A percentile compares a stretch with the other conserved stretches of the same genome.
phyloP scores from a whole-genome alignment of 192 early-diverging fungal species.

The Diversispora epigaea region DNA sequence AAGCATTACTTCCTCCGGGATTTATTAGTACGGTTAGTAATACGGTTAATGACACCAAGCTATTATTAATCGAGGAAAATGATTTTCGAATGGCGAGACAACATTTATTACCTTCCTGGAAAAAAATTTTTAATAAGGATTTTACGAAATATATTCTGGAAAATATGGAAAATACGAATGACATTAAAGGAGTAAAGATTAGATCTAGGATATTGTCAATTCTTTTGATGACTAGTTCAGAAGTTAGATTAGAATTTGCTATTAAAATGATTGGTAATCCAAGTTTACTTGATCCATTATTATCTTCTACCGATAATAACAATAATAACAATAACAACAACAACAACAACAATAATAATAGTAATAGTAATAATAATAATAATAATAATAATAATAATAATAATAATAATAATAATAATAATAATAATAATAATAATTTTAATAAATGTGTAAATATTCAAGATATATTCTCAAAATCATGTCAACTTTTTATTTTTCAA shows the following conservation, averaged over 20 bases:
- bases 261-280: neutral
- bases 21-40: no score
- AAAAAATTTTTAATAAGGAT: neutral
- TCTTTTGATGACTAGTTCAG: slow-evolving; percentile 5
- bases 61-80: neutral
- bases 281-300: neutral
- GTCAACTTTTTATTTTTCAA: no score
- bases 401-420: no score
- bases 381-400: no score
- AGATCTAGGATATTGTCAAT: slow-evolving; percentile 22
- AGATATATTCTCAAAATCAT: no score
- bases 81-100: neutral
- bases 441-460: no score
- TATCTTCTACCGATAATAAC: neutral
- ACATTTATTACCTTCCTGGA: neutral
- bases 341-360: neutral
- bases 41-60: no score
- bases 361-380: neutral
- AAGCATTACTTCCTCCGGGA: no score
- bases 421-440: no score
- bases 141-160: slow-evolving; percentile 17
- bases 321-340: neutral
- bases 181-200: no score
- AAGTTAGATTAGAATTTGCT: slow-evolving; percentile 16
- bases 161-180: neutral